Conservation (phyloP, 768 basidiomycete species). For the Tricholomella constricta region DNA sequence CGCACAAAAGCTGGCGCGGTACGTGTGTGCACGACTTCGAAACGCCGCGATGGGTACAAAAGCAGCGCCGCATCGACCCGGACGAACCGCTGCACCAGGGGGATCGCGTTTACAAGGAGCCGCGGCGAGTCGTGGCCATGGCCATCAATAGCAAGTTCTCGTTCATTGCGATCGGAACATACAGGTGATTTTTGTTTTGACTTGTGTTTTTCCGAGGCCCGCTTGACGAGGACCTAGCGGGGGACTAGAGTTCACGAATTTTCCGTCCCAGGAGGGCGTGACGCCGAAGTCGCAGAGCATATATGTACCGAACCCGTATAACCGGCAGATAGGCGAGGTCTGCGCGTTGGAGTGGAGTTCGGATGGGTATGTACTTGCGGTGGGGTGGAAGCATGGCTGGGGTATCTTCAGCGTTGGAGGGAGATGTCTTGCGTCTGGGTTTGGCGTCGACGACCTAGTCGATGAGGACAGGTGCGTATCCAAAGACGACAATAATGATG, state of each 20-base stretch:
- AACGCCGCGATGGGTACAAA: constrained; percentile 78
- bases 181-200: constrained; percentile 44
- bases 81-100: constrained; percentile 35
- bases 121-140: constrained; percentile 62
- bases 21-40: constrained; percentile 79
- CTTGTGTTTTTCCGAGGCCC: not conserved
- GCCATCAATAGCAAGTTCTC: constrained; percentile 83
- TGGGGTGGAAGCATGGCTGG: constrained; percentile 91
- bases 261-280: constrained; percentile 64
- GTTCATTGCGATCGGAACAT: constrained; percentile 76
- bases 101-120: constrained; percentile 54
- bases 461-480: constrained; percentile 51
- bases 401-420: constrained; percentile 89
- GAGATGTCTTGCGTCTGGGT: constrained; percentile 77
- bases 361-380: constrained; percentile 93
- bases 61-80: constrained; percentile 61
- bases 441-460: constrained; percentile 65
- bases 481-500: constrained; percentile 5
- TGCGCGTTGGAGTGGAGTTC: constrained; percentile 86
- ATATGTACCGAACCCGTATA: constrained; percentile 62
- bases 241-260: constrained; percentile 62
- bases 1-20: constrained; percentile 61
- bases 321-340: constrained; percentile 60
- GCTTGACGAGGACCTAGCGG: constrained; percentile 46
- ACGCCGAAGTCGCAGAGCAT: constrained; percentile 62